Conservation (phyloP, 768 basidiomycete genomes). For the Psilocybe subaeruginosa region DNA sequence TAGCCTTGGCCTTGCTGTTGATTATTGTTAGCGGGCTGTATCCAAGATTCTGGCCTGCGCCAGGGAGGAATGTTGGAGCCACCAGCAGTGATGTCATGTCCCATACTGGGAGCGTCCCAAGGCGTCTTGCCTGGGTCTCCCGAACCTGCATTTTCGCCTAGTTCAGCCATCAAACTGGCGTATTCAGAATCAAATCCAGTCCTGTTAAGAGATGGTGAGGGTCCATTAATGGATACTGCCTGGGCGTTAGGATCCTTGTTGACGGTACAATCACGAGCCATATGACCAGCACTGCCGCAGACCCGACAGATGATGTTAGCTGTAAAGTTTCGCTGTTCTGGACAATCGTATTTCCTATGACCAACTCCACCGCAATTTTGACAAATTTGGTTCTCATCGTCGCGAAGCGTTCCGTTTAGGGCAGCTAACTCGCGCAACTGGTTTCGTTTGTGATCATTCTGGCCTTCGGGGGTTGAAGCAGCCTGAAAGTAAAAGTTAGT, state of each 20-base stretch:
- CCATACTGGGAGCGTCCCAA: conserved; percentile 52
- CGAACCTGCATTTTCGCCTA: conserved; percentile 78
- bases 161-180: conserved; percentile 95
- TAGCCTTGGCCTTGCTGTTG: conserved; percentile 62
- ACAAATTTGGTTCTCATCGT: conserved; percentile 99
- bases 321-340: conserved; percentile 97
- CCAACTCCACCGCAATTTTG: conserved; percentile 95
- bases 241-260: conserved; percentile 86
- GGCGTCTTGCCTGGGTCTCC: conserved; percentile 56
- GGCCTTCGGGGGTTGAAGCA: conserved; percentile 97
- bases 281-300: conserved; percentile 97
- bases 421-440: conserved; percentile 98
- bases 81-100: conserved; percentile 72
- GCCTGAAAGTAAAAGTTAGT: conserved; percentile 55
- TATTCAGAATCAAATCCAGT: conserved; percentile 98
- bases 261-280: conserved; percentile 97
- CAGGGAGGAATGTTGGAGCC: conserved; percentile 87
- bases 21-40: conserved; percentile 52
- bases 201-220: conserved; percentile 58
- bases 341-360: conserved; percentile 99
- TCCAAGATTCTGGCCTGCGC: conserved; percentile 91
- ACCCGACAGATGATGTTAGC: conserved; percentile 99
- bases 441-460: conserved; percentile 99
- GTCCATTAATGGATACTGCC: conserved; percentile 38
- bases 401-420: conserved; percentile 96